These are phyloP conservation scores for Cyberlindnera nakhonratchasimensis DNA, from an alignment of 805 yeast genomes.

Conservation along the genomic window DNA sequence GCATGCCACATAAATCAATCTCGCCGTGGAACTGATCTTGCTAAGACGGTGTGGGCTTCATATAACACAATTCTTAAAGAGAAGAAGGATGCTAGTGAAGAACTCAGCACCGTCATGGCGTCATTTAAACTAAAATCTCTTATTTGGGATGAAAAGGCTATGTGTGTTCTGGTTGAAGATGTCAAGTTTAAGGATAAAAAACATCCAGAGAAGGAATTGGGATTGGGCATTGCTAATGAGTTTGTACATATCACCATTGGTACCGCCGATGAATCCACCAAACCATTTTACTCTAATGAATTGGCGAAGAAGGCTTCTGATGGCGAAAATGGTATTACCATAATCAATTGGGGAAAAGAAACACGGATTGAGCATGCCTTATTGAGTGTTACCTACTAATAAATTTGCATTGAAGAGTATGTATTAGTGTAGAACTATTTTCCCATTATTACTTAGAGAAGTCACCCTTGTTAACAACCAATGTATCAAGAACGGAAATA, in stretches of 20 bases:
- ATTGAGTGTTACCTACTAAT: slow-evolving; percentile 20
- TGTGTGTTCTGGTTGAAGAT: slow-evolving; percentile 50
- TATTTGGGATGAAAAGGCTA: slow-evolving; percentile 47
- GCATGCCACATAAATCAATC: slow-evolving; percentile 45
- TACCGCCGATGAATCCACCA: slow-evolving; percentile 40
- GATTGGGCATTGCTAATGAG: slow-evolving; percentile 37
- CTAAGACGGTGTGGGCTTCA: slow-evolving; percentile 29
- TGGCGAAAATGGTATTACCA: slow-evolving; percentile 8
- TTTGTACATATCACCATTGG: slow-evolving; percentile 76
- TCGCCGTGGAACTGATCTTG: slow-evolving; percentile 28
- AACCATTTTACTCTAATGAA: slow-evolving; percentile 52
- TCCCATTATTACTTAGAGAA: slow-evolving; percentile 26
- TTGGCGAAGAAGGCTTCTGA: slow-evolving; percentile 27
- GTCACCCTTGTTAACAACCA: slow-evolving; percentile 80
- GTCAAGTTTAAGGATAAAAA: slow-evolving; percentile 10
- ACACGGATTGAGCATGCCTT: slow-evolving; percentile 6
- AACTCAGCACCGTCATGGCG: slow-evolving; percentile 24
- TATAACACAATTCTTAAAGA: slow-evolving; percentile 17
- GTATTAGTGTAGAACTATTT: too few species aligned
- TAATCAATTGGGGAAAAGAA: slow-evolving; percentile 13
- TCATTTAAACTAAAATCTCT: slow-evolving; percentile 41
- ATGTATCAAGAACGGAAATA: slow-evolving; percentile 86
- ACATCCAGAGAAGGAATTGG: slow-evolving; percentile 9
- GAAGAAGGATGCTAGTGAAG: slow-evolving; percentile 6
- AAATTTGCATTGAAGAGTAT: not conserved